These are phyloP conservation scores for Bassia scoparia DNA, from an alignment of 148 eudicot genomes.

Conservation along the genomic window DNA sequence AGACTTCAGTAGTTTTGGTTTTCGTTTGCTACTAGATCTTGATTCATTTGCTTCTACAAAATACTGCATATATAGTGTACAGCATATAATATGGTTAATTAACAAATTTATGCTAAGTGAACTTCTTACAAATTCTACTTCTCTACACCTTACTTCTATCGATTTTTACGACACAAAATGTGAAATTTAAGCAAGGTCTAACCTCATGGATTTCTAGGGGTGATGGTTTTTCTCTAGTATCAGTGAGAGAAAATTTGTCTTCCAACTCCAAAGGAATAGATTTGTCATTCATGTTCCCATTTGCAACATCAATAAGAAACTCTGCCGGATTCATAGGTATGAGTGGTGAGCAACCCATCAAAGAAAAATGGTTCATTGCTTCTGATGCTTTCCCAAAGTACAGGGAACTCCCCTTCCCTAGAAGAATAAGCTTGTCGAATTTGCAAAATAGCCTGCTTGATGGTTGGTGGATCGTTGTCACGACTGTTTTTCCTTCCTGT, in stretches of 20 bases:
- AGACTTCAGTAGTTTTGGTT: slow-evolving; percentile 8
- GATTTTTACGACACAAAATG: not conserved
- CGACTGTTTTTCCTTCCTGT: slow-evolving; percentile 31
- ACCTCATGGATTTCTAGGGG: slow-evolving; percentile 33
- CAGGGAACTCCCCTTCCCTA: slow-evolving; percentile 31
- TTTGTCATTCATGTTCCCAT: slow-evolving; percentile 34
- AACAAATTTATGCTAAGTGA: no score
- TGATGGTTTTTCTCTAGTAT: slow-evolving; percentile 14
- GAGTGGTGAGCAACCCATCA: slow-evolving; percentile 31
- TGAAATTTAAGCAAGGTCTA: not conserved
- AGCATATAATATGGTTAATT: no score
- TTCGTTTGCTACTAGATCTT: slow-evolving; percentile 13
- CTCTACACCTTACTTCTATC: not conserved
- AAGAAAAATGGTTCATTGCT: slow-evolving; percentile 29
- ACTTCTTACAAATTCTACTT: no score
- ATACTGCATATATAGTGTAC: no score
- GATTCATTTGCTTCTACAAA: slow-evolving; percentile 23
- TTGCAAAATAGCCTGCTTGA: slow-evolving; percentile 31
- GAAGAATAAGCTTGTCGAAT: slow-evolving; percentile 31
- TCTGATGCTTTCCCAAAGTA: slow-evolving; percentile 34
- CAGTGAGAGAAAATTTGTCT: not conserved
- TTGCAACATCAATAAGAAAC: slow-evolving; percentile 35
- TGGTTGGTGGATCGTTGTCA: slow-evolving; percentile 33
- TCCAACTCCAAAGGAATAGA: slow-evolving; percentile 24
- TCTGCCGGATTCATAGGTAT: slow-evolving; percentile 32